phyloP scores from a whole-genome alignment of 2,329 filamentous ascomycete genomes.

The Cladosporium oxysporum region DNA sequence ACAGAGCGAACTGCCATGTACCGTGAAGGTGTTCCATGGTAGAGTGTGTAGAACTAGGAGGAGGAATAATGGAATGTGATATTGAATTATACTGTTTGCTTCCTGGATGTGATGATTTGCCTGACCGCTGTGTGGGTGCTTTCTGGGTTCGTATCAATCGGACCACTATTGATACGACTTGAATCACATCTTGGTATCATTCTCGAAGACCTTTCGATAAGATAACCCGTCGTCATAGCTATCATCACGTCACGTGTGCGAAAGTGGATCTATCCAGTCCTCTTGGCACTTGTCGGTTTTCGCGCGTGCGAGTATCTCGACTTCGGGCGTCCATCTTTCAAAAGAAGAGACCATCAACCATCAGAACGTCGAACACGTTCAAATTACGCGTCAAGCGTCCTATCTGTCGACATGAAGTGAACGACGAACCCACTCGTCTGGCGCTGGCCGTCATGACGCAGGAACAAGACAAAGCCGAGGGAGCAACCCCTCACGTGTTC shows the following conservation, averaged over 20 bases:
- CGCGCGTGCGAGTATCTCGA: background rate
- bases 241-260: slow-evolving; percentile 6
- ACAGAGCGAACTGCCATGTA: background rate
- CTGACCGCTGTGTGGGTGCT: background rate
- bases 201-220: background rate
- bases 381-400: background rate
- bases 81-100: background rate
- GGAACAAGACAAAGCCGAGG: slow-evolving; percentile 9
- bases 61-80: slow-evolving; percentile 2
- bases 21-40: background rate
- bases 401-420: background rate
- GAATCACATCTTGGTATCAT: background rate
- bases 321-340: background rate
- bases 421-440: background rate
- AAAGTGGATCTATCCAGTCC: slow-evolving; percentile 1
- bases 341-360: background rate
- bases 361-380: background rate
- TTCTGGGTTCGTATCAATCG: background rate
- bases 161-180: background rate
- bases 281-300: background rate
- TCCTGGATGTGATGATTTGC: background rate
- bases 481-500: slow-evolving; percentile 14
- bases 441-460: slow-evolving; percentile 6
- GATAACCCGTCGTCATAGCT: background rate
- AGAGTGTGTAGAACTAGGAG: background rate